Percentiles rank a stretch among this genome's conserved stretches.
These are phyloP conservation scores for Taphrina sp. DNA, from an alignment of 1,139 yeast genomes.

Conservation along the genomic window DNA sequence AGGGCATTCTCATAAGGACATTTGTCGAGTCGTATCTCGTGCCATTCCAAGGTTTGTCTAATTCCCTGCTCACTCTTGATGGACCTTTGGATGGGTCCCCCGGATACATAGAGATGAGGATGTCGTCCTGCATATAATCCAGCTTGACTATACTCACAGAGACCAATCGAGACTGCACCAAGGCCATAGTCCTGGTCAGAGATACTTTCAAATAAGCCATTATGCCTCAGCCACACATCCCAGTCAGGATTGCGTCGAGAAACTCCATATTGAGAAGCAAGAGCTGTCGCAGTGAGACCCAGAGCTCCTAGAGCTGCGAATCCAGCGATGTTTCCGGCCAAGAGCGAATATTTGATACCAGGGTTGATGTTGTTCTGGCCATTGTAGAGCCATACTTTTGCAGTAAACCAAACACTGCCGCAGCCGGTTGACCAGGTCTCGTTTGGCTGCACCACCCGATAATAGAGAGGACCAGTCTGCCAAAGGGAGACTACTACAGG, in stretches of 20 bases:
- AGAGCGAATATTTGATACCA: conserved; percentile 6
- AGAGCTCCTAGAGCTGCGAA: conserved; percentile 9
- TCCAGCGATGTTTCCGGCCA: conserved; percentile 15
- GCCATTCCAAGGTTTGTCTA: neutral
- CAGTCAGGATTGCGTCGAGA: conserved; percentile 17
- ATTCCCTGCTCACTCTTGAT: neutral
- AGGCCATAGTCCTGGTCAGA: conserved; percentile 1
- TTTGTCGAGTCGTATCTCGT: conserved; percentile 17
- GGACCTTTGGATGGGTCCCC: conserved; percentile 2
- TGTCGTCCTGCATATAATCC: conserved; percentile 12
- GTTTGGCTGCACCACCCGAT: conserved; percentile 1
- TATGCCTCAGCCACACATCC: conserved; percentile 10
- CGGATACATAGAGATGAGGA: conserved; percentile 9
- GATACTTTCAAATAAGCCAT: neutral
- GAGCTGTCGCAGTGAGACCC: conserved; percentile 7
- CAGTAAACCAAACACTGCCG: conserved; percentile 6
- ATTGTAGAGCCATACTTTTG: conserved; percentile 15
- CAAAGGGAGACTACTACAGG: conserved; percentile 13
- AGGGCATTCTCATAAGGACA: conserved; percentile 2
- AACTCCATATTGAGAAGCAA: conserved; percentile 3
- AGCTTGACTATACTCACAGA: conserved; percentile 3
- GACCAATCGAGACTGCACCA: conserved; percentile 1
- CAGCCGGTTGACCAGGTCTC: conserved; percentile 17
- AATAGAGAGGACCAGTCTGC: conserved; percentile 16
- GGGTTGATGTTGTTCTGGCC: conserved; percentile 18